Percentiles rank a stretch among this genome's conserved stretches.
Conservation (phyloP, 1,284 basidiomycete genomes). For the Rhodofomes roseus region DNA sequence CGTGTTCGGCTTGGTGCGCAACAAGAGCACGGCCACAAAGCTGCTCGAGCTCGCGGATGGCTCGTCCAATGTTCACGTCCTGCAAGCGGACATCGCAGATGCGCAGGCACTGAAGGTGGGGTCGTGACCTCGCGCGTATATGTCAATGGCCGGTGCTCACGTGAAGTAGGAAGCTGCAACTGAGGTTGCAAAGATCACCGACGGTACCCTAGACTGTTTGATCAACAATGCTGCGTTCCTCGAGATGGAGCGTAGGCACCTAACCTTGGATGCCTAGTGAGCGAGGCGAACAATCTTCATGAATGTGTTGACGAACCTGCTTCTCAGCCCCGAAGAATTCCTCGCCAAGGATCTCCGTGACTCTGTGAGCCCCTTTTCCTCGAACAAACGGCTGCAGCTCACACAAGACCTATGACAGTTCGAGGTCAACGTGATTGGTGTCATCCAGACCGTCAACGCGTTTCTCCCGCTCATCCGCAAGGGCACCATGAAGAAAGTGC, state of each 20-base stretch:
- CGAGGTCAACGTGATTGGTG: constrained; percentile 34
- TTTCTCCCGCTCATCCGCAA: constrained; percentile 35
- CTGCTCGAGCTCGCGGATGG: constrained; percentile 18
- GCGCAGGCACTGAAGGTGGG: constrained; percentile 17
- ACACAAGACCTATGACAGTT: constrained; percentile 13
- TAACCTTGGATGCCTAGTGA: constrained; percentile 14
- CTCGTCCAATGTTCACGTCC: constrained; percentile 22
- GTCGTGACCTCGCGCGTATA: background rate
- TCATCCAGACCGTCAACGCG: constrained; percentile 33
- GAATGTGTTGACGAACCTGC: background rate
- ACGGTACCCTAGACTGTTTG: constrained; percentile 30
- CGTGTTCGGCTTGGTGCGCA: constrained; percentile 28
- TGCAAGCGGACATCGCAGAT: constrained; percentile 18
- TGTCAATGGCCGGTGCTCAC: background rate
- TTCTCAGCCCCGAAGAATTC: constrained; percentile 6
- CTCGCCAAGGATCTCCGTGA: constrained; percentile 23
- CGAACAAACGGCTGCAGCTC: background rate
- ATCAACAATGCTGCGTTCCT: constrained; percentile 30
- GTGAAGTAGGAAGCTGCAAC: constrained; percentile 13
- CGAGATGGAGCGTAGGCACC: background rate
- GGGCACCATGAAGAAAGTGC: constrained; percentile 34
- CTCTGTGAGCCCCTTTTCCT: constrained; percentile 7
- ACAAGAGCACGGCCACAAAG: constrained; percentile 13
- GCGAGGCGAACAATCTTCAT: background rate
- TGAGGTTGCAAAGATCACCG: constrained; percentile 22